Percentiles rank a stretch among this genome's conserved stretches.
Conservation (phyloP, 2,329 filamentous ascomycete species). For the Monosporascus sp. region DNA sequence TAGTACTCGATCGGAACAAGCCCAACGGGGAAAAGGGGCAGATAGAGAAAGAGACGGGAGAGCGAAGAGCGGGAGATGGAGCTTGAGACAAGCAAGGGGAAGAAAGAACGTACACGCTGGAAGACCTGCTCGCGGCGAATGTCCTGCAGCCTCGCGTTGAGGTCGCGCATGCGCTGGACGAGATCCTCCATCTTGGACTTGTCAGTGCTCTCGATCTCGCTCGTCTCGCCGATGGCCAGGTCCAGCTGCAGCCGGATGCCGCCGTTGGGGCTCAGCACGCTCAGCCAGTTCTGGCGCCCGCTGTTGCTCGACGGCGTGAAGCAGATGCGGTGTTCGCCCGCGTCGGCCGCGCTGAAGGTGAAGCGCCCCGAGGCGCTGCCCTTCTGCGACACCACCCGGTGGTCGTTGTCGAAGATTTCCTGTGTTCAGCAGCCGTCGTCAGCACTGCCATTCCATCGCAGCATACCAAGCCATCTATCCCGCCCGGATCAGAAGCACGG, state of each 20-base stretch:
- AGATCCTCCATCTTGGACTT: conserved; percentile 91
- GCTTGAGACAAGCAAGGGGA: neutral
- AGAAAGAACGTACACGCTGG: conserved; percentile 63
- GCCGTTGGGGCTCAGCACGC: conserved; percentile 58
- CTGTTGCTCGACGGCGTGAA: conserved; percentile 78
- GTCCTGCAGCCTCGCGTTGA: conserved; percentile 82
- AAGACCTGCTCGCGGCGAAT: conserved; percentile 94
- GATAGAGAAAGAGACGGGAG: neutral
- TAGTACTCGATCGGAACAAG: neutral
- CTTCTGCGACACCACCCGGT: conserved; percentile 87
- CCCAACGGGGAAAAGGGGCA: neutral
- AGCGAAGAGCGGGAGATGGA: neutral
- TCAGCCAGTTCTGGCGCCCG: conserved; percentile 67
- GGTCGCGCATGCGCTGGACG: conserved; percentile 78
- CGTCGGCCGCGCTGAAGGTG: conserved; percentile 90
- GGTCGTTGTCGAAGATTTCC: conserved; percentile 96
- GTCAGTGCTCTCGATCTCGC: conserved; percentile 87
- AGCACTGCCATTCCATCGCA: no score
- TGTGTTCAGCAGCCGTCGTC: conserved; percentile 23
- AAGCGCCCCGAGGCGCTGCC: conserved; percentile 75
- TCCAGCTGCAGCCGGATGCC: conserved; percentile 83
- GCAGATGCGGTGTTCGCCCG: conserved; percentile 94
- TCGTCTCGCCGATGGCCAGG: conserved; percentile 90
- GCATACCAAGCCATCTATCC: no score
- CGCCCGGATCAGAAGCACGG: neutral